These are phyloP conservation scores for Euptelea pleiosperma DNA, from an alignment of 164 flowering plant species.

Conservation along the genomic window DNA sequence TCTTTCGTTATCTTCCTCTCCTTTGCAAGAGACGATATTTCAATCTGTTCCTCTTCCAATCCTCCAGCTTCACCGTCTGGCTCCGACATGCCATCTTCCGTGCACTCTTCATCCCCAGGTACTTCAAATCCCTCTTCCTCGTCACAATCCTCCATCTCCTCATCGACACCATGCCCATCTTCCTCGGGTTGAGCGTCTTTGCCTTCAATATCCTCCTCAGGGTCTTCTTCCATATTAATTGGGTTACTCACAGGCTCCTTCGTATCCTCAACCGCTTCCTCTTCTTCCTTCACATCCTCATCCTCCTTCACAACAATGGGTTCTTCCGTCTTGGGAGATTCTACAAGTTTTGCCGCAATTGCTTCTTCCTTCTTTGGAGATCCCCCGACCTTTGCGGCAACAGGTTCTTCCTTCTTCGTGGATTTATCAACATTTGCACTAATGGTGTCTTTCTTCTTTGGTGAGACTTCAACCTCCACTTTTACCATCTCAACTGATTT, in stretches of 20 bases:
- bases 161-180: slow-evolving; percentile 24
- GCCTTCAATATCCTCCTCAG: slow-evolving; percentile 12
- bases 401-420: too few relatives aligned
- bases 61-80: slow-evolving; percentile 34
- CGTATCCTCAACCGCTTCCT: slow-evolving; percentile 9
- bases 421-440: too few relatives aligned
- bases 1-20: slow-evolving; percentile 61
- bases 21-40: slow-evolving; percentile 45
- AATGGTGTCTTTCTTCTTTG: too few relatives aligned
- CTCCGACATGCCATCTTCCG: slow-evolving; percentile 36
- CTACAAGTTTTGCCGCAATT: slow-evolving; percentile 10
- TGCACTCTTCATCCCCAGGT: slow-evolving; percentile 48
- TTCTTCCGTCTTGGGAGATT: background rate
- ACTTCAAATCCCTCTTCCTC: slow-evolving; percentile 46
- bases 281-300: slow-evolving; percentile 12
- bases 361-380: slow-evolving; percentile 9
- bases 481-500: too few relatives aligned
- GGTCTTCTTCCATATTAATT: slow-evolving; percentile 18
- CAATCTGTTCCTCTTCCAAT: slow-evolving; percentile 46
- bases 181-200: slow-evolving; percentile 16
- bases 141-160: slow-evolving; percentile 29
- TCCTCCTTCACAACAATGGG: too few relatives aligned
- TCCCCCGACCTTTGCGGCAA: slow-evolving; percentile 5
- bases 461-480: too few relatives aligned
- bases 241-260: slow-evolving; percentile 13